phyloP scores from a whole-genome alignment of 1,284 basidiomycete genomes.

The Phellopilus nigrolimitatus region DNA sequence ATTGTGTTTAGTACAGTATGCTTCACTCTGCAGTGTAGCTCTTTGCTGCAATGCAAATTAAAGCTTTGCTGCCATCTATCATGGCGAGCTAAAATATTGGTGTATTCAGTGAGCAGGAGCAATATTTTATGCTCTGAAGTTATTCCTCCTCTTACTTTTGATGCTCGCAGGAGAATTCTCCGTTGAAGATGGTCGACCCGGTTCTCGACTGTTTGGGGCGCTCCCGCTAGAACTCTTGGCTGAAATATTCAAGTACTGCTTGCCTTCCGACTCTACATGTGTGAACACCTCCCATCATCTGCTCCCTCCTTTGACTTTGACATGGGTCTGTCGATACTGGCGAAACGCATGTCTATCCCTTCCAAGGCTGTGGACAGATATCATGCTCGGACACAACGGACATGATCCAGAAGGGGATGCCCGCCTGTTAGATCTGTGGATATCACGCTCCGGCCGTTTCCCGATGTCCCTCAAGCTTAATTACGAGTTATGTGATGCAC shows the following conservation, averaged over 20 bases:
- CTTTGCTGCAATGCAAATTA: too few species aligned
- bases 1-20: too few species aligned
- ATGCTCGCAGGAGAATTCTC: neutral
- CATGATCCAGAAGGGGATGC: conserved; percentile 8
- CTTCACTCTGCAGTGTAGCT: too few species aligned
- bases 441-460: conserved; percentile 4
- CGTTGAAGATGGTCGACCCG: neutral
- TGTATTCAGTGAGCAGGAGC: too few species aligned
- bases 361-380: conserved; percentile 10
- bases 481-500: conserved; percentile 8
- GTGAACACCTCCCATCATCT: neutral
- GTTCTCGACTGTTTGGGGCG: neutral
- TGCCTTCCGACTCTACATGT: neutral
- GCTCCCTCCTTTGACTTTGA: conserved; percentile 11
- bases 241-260: conserved; percentile 11
- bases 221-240: conserved; percentile 12
- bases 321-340: conserved; percentile 17
- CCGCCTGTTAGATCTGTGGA: conserved; percentile 3
- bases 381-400: conserved; percentile 10
- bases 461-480: conserved; percentile 5
- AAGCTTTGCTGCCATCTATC: too few species aligned
- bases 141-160: neutral
- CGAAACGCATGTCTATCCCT: conserved; percentile 11
- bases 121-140: too few species aligned
- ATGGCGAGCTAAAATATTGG: too few species aligned